Conservation (phyloP, 345 rosid species). For the Hevea brasiliensis region DNA sequence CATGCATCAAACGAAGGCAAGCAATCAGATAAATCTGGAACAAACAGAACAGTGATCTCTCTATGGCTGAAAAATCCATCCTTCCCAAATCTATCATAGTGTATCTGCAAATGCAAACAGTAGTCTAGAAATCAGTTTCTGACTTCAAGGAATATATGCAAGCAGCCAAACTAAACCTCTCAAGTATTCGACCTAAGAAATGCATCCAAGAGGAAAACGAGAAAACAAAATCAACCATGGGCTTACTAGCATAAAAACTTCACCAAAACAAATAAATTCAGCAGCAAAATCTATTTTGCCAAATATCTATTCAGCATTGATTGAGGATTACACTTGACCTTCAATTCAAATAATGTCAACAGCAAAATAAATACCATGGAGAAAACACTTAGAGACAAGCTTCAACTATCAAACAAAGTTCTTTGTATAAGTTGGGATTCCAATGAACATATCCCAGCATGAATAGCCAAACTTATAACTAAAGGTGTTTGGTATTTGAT, state of each 20-base stretch:
- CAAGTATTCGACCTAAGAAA: background rate
- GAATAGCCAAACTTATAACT: background rate
- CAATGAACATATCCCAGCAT: background rate
- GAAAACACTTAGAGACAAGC: background rate
- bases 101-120: slow-evolving; percentile 60
- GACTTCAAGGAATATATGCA: slow-evolving; percentile 3
- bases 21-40: slow-evolving; percentile 88
- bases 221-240: background rate
- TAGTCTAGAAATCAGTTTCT: slow-evolving; percentile 8
- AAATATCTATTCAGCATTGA: background rate
- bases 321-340: background rate
- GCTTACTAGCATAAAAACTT: background rate
- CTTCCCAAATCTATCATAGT: slow-evolving; percentile 81
- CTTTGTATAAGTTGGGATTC: background rate
- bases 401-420: background rate
- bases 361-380: background rate
- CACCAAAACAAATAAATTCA: background rate
- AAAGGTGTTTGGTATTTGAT: no score
- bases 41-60: slow-evolving; percentile 85
- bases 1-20: slow-evolving; percentile 80
- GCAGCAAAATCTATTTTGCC: background rate
- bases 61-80: slow-evolving; percentile 86
- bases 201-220: background rate
- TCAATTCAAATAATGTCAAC: background rate
- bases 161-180: background rate